phyloP scores from a whole-genome alignment of 139 green algal species.

The Tetradesmus lagerheimii region DNA sequence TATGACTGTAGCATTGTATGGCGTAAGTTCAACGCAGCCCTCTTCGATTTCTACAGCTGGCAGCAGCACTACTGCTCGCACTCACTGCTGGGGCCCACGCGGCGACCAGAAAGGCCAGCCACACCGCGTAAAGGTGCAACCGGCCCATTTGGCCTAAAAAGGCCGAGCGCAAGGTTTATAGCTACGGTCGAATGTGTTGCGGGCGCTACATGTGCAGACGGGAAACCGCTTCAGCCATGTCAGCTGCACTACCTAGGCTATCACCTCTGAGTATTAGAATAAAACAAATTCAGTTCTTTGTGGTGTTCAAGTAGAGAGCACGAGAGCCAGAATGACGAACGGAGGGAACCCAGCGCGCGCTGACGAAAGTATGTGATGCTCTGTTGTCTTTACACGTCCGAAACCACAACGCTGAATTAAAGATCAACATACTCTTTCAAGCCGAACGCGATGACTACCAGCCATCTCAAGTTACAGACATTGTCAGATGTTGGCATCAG shows the following conservation, averaged over 20 bases:
- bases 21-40: too few species aligned
- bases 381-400: too few species aligned
- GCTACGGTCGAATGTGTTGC: background rate
- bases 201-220: background rate
- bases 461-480: too few species aligned
- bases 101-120: background rate
- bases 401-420: too few species aligned
- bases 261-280: too few species aligned
- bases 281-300: too few species aligned
- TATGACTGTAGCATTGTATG: too few species aligned
- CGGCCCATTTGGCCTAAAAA: background rate
- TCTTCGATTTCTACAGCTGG: background rate
- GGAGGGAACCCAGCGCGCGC: background rate
- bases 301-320: too few species aligned
- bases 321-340: background rate
- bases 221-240: background rate
- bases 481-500: too few species aligned
- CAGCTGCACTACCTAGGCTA: background rate
- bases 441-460: too few species aligned
- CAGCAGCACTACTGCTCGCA: background rate
- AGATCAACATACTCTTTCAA: too few species aligned
- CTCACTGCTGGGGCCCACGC: background rate
- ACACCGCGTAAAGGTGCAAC: background rate
- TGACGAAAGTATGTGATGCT: background rate
- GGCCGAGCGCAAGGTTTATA: background rate